Percentiles rank a stretch among this genome's conserved stretches.
Evolutionary conservation across 768 basidiomycete species (phyloP).

Genomic region (Leccinum boreale): DNA sequence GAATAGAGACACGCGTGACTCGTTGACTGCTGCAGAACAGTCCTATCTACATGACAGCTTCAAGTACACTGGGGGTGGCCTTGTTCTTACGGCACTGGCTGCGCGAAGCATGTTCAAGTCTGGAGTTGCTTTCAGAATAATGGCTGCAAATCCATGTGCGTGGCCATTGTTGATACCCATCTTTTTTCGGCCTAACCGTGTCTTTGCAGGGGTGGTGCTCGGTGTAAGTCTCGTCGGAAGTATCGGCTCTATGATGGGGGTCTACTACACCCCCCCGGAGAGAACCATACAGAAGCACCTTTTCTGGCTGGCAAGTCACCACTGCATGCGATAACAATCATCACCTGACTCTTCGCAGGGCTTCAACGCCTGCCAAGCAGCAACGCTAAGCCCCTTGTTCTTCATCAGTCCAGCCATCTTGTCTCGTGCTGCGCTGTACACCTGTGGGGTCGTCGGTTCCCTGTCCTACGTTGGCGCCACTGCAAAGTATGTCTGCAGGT

Average conservation of each 20-base stretch:
- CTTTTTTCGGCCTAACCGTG: background rate
- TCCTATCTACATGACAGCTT: conserved; percentile 74
- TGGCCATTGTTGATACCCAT: background rate
- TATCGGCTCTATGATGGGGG: conserved; percentile 85
- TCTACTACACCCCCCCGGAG: conserved; percentile 75
- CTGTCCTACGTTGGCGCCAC: conserved; percentile 88
- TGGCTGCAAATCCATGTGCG: conserved; percentile 82
- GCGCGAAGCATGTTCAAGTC: conserved; percentile 75
- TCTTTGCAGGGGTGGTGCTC: conserved; percentile 64
- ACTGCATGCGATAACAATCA: background rate
- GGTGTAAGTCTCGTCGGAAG: conserved; percentile 76
- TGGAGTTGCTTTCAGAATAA: conserved; percentile 66
- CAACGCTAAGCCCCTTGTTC: conserved; percentile 84
- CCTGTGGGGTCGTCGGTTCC: conserved; percentile 80
- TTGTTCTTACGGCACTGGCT: conserved; percentile 71
- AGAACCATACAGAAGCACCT: conserved; percentile 72
- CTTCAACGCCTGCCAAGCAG: conserved; percentile 85
- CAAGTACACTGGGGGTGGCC: conserved; percentile 80
- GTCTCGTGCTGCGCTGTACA: conserved; percentile 85
- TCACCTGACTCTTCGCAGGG: conserved; percentile 40
- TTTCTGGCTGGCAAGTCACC: conserved; percentile 67
- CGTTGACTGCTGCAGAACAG: conserved; percentile 58
- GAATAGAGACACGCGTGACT: conserved; percentile 77
- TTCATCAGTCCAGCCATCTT: conserved; percentile 84
- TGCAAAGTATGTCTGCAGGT: conserved; percentile 51